phyloP scores from a whole-genome alignment of 1,284 basidiomycete species.

The Pholiota adiposa region DNA sequence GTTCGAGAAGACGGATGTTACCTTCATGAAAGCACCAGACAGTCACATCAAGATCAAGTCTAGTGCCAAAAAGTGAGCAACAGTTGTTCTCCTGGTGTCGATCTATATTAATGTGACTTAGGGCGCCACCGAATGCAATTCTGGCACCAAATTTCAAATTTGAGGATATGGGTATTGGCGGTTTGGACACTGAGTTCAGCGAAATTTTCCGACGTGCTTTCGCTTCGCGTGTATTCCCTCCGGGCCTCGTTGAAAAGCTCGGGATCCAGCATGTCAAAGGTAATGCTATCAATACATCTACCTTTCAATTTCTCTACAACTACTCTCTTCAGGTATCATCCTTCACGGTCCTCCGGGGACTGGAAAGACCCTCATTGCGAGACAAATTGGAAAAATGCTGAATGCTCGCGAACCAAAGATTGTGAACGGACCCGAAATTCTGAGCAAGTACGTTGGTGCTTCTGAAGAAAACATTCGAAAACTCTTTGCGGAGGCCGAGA shows the following conservation, averaged over 20 bases:
- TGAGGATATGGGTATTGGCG: conserved; percentile 99
- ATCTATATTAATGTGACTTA: conserved; percentile 32
- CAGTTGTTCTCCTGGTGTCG: not conserved
- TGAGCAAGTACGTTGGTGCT: conserved; percentile 98
- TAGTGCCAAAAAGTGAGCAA: conserved; percentile 81
- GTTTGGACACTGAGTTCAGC: conserved; percentile 93
- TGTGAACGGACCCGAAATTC: conserved; percentile 97
- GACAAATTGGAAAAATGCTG: conserved; percentile 99
- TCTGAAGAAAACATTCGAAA: conserved; percentile 99
- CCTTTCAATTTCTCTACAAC: not conserved
- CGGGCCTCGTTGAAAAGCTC: conserved; percentile 94
- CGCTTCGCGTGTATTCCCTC: conserved; percentile 97
- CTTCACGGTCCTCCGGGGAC: conserved; percentile 97
- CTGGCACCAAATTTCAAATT: conserved; percentile 99
- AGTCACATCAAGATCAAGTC: conserved; percentile 91
- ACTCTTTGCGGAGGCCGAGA: conserved; percentile 96
- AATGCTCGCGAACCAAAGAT: conserved; percentile 98
- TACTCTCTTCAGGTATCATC: conserved; percentile 71
- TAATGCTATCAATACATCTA: conserved; percentile 32
- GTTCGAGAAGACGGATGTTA: conserved; percentile 91
- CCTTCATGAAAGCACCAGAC: conserved; percentile 83
- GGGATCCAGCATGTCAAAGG: conserved; percentile 99
- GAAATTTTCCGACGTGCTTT: conserved; percentile 99
- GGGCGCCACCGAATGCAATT: conserved; percentile 93
- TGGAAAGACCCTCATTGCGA: conserved; percentile 97